Conservation (phyloP, 1,284 basidiomycete species). For the Gymnopus androsaceus region DNA sequence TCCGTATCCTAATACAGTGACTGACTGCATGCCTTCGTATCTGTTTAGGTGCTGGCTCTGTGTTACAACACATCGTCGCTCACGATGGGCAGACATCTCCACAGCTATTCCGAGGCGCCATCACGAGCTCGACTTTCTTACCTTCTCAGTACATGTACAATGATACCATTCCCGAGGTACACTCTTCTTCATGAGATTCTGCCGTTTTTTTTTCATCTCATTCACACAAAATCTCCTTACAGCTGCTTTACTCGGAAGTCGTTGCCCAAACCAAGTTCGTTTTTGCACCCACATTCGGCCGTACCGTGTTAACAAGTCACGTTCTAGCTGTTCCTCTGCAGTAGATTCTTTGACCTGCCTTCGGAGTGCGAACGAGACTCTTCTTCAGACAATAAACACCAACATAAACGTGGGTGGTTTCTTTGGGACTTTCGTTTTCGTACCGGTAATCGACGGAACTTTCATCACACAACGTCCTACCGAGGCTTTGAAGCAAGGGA, state of each 20-base stretch:
- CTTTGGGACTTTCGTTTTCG: slow-evolving; percentile 33
- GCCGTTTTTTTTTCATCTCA: not conserved
- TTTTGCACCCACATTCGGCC: not conserved
- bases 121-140: slow-evolving; percentile 46
- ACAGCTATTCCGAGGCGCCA: slow-evolving; percentile 44
- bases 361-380: slow-evolving; percentile 20
- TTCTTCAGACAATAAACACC: slow-evolving; percentile 28
- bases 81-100: slow-evolving; percentile 39
- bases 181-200: not conserved
- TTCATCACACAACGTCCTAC: slow-evolving; percentile 37
- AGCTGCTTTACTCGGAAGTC: slow-evolving; percentile 21
- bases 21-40: not conserved
- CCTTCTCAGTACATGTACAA: slow-evolving; percentile 49
- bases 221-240: too few relatives aligned
- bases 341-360: slow-evolving; percentile 23
- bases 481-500: slow-evolving; percentile 26
- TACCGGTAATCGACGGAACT: slow-evolving; percentile 39
- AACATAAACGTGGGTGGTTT: slow-evolving; percentile 30
- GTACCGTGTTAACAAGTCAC: not conserved
- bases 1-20: not conserved
- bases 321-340: slow-evolving; percentile 5
- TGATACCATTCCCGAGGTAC: slow-evolving; percentile 44
- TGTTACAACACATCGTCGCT: slow-evolving; percentile 26
- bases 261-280: slow-evolving; percentile 18
- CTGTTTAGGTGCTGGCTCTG: slow-evolving; percentile 21